Evolutionary conservation across 164 flowering plant species (phyloP).

Genomic region (Santalum album): DNA sequence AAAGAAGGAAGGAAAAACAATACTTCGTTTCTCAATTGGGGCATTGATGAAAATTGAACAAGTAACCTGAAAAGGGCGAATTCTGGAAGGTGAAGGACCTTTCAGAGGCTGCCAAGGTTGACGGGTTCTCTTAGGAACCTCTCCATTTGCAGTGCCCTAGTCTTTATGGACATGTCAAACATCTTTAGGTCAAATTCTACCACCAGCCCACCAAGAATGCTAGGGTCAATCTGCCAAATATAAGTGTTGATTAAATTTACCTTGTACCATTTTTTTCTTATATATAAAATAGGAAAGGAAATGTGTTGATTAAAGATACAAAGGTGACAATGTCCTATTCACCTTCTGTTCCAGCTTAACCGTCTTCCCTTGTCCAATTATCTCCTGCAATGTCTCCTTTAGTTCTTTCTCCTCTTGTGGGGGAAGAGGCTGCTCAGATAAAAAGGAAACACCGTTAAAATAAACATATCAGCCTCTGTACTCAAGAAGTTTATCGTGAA

Average conservation of each 20-base stretch:
- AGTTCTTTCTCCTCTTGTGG: slow-evolving; percentile 70
- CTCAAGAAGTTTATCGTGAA: neutral
- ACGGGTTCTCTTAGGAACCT: slow-evolving; percentile 55
- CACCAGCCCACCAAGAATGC: slow-evolving; percentile 69
- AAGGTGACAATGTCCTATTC: neutral
- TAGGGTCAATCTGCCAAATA: slow-evolving; percentile 46
- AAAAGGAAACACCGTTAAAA: neutral
- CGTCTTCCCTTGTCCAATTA: slow-evolving; percentile 66
- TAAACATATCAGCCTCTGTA: too few species aligned
- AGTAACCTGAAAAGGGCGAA: neutral
- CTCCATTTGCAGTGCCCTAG: slow-evolving; percentile 74
- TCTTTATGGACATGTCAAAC: slow-evolving; percentile 66
- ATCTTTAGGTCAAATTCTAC: slow-evolving; percentile 56
- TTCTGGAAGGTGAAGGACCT: neutral
- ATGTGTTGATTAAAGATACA: too few species aligned
- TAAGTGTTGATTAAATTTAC: neutral
- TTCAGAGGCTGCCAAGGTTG: slow-evolving; percentile 23
- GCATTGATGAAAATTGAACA: neutral
- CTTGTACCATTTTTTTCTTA: too few species aligned
- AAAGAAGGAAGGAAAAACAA: too few species aligned
- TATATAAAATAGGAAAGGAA: too few species aligned
- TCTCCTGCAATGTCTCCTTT: slow-evolving; percentile 58
- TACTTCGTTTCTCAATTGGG: slow-evolving; percentile 1
- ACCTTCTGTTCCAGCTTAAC: slow-evolving; percentile 74
- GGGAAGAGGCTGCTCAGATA: slow-evolving; percentile 54